These are phyloP conservation scores for Podospora anserina DNA, from an alignment of 495 filamentous ascomycete species.

Conservation along the genomic window DNA sequence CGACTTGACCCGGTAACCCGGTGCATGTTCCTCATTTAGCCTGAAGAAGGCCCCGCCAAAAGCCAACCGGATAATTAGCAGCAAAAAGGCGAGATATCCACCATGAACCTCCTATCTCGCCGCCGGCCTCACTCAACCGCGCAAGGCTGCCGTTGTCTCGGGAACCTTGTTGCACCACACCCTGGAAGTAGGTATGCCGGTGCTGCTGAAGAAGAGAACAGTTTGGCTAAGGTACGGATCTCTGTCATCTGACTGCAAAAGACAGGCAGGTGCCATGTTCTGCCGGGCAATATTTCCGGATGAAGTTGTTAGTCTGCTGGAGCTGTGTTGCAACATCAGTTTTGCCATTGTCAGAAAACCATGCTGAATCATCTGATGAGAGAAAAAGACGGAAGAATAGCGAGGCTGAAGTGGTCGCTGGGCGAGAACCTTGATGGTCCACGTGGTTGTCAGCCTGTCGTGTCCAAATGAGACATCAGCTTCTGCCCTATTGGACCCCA, in stretches of 20 bases:
- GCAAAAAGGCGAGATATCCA: constrained; percentile 15
- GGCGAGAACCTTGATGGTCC: constrained; percentile 12
- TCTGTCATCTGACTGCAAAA: background rate
- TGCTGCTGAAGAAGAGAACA: background rate
- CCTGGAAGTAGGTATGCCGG: background rate
- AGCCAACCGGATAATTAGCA: constrained; percentile 29
- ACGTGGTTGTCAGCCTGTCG: constrained; percentile 9
- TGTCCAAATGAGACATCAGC: background rate
- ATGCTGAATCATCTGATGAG: background rate
- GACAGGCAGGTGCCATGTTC: background rate
- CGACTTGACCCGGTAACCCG: constrained; percentile 36
- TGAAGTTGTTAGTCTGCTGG: background rate
- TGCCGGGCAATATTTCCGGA: background rate
- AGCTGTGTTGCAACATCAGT: background rate
- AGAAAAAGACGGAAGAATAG: background rate
- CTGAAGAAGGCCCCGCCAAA: constrained; percentile 29
- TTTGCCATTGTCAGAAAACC: background rate
- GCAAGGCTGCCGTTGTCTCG: constrained; percentile 3
- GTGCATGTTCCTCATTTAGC: constrained; percentile 30
- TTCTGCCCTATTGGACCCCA: background rate
- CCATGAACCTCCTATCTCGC: constrained; percentile 22
- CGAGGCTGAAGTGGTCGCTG: background rate
- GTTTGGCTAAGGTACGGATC: background rate
- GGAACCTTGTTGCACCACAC: constrained; percentile 2
- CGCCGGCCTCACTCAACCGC: constrained; percentile 5